Percentiles rank a stretch among this genome's conserved stretches.
phyloP scores from a whole-genome alignment of 495 filamentous ascomycete species.

The Talaromyces proteolyticus region DNA sequence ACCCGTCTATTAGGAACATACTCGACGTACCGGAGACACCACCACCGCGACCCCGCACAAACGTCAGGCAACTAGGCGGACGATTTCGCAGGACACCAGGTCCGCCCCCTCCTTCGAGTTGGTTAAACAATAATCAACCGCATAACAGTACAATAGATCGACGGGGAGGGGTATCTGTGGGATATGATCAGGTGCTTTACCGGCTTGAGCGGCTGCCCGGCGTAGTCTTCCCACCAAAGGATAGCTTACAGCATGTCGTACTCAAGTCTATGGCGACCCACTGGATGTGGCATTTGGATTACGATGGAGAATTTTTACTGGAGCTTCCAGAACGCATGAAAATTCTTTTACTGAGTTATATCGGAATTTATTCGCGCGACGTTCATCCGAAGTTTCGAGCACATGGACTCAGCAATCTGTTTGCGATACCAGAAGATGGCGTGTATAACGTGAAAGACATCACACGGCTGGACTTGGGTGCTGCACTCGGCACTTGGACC shows the following conservation, averaged over 20 bases:
- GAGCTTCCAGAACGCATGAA: constrained; percentile 58
- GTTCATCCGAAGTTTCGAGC: constrained; percentile 16
- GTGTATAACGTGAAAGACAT: constrained; percentile 36
- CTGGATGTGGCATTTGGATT: constrained; percentile 63
- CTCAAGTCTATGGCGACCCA: constrained; percentile 58
- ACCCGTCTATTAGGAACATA: constrained; percentile 50
- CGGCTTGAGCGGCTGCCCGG: constrained; percentile 40
- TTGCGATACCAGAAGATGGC: constrained; percentile 12
- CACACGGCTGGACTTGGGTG: constrained; percentile 56
- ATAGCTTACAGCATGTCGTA: constrained; percentile 50
- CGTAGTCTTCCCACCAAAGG: constrained; percentile 29
- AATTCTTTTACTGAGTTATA: constrained; percentile 54
- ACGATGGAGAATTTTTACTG: constrained; percentile 61
- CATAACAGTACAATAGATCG: background rate
- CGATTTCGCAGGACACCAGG: constrained; percentile 51
- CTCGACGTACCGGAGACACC: constrained; percentile 67
- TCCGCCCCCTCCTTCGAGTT: constrained; percentile 66
- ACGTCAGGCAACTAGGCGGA: constrained; percentile 31
- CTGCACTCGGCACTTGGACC: constrained; percentile 53
- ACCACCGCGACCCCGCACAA: constrained; percentile 56
- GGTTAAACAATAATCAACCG: constrained; percentile 32
- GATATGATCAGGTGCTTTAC: constrained; percentile 16
- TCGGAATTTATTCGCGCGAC: constrained; percentile 46
- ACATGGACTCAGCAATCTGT: constrained; percentile 26
- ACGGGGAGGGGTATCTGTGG: background rate